Evolutionary conservation across 371 early-diverging fungal species (phyloP), one percentile per base, ranked within the genome.

Genomic region (Mortierella sp.): DNA sequence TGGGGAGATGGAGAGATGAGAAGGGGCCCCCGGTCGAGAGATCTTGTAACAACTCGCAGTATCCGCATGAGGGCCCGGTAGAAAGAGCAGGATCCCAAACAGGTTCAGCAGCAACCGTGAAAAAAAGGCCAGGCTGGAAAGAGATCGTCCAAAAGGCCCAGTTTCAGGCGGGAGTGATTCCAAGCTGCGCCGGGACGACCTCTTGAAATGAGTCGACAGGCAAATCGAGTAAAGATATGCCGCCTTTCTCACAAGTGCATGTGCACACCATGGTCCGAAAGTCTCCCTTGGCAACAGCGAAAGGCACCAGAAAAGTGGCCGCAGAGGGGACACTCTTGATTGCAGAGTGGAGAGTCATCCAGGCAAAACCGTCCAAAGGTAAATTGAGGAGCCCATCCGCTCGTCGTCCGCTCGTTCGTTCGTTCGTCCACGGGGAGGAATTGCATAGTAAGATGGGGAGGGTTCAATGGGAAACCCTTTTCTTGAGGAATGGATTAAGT

Each of bases 401-500:
- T n/a, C 59, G 48, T 46, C 31, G 34, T 59, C 31, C 31, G 59
- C 6, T 31, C 31, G 13, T 53, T 53, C 24, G 48, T 46, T 53
- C 53, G 59, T 59, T 59, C 59, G 59, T 46, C 46, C 61, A 26
- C 14, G 0, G 44, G 26, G 11, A 14, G 13, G 13, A 46, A 11
- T 5, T 46, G 48, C 48, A 46, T 46, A 16, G 44, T 48, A 26
- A 13, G n/a, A 5, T 43, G 19, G 46, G n/a, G 21, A 24, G 57
- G 5, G 14, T 43, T 28, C 43, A 61, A 19, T 44, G 59, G 48
- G 31, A 10, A 57, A 55, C 74, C 57, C 59, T 9, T 51, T 44
- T 46, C 82, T 78, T 78, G 78, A 75, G 54, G 73, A 76, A 76
- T 71, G 87, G 74, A 86, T 86, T 70, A 75, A 81, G 84, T 87